A percentile compares a stretch with the other conserved stretches of the same genome.
phyloP scores from a whole-genome alignment of 2,329 filamentous ascomycete species.

The Fusarium sp. region DNA sequence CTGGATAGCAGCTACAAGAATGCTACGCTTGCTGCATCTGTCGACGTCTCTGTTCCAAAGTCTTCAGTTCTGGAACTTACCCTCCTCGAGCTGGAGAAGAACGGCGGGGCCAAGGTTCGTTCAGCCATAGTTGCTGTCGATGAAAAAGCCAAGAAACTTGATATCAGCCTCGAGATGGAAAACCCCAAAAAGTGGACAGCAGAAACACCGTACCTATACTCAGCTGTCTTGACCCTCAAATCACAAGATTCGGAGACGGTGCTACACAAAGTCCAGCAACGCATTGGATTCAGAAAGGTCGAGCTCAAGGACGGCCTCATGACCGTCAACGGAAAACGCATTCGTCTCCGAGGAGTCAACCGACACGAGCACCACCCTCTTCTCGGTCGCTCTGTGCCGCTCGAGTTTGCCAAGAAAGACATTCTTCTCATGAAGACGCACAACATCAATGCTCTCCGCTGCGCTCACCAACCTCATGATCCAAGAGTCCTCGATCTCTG shows the following conservation, averaged over 20 bases:
- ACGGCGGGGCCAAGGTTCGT: constrained; percentile 49
- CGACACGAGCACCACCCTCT: constrained; percentile 74
- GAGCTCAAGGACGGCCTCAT: constrained; percentile 71
- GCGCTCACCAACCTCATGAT: constrained; percentile 74
- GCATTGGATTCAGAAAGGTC: constrained; percentile 70
- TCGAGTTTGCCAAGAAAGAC: constrained; percentile 69
- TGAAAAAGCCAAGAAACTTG: constrained; percentile 47
- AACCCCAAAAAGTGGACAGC: constrained; percentile 74
- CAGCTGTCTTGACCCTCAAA: constrained; percentile 63
- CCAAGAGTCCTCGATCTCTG: constrained; percentile 66
- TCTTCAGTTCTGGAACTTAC: constrained; percentile 53
- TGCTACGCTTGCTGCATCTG: constrained; percentile 57
- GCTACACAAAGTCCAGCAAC: constrained; percentile 56
- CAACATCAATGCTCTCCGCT: constrained; percentile 76
- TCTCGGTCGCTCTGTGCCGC: constrained; percentile 69
- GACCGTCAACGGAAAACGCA: constrained; percentile 68
- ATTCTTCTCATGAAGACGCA: constrained; percentile 73
- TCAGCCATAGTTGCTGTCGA: constrained; percentile 41
- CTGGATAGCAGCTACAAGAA: constrained; percentile 62
- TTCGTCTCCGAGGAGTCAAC: constrained; percentile 69
- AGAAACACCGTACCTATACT: constrained; percentile 70
- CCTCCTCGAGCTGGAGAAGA: constrained; percentile 51
- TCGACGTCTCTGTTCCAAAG: constrained; percentile 53
- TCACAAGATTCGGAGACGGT: constrained; percentile 48
- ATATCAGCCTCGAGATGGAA: constrained; percentile 56